Evolutionary conservation across 1,284 basidiomycete genomes (phyloP).

Genomic region (Mycosarcoma maydis): DNA sequence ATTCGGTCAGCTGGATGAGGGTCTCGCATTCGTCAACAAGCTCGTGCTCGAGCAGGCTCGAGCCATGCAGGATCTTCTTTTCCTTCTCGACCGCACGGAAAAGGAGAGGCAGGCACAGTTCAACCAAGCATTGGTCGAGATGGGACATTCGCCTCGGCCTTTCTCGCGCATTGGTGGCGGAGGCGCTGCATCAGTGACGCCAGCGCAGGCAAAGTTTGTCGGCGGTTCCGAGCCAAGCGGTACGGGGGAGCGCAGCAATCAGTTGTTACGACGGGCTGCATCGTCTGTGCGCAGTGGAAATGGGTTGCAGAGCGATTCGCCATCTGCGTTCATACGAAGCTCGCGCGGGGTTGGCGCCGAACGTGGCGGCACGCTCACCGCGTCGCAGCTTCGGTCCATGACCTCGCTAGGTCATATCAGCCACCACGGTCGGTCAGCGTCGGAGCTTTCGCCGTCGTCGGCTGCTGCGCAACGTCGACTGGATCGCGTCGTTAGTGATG

Average conservation of each 20-base stretch:
- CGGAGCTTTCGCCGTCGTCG: conserved; percentile 39
- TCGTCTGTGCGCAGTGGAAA: conserved; percentile 23
- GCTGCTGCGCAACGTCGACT: conserved; percentile 26
- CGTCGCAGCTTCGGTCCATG: conserved; percentile 42
- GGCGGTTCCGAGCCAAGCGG: neutral
- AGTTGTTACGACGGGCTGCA: conserved; percentile 17
- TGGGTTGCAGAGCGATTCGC: conserved; percentile 16
- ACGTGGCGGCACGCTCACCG: conserved; percentile 25
- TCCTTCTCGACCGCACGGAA: conserved; percentile 39
- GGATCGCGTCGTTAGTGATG: conserved; percentile 4
- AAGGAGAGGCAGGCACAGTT: conserved; percentile 47
- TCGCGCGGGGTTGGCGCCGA: conserved; percentile 14
- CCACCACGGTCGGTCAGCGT: conserved; percentile 33
- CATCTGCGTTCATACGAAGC: conserved; percentile 12
- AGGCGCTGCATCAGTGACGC: conserved; percentile 1
- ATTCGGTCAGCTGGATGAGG: conserved; percentile 44
- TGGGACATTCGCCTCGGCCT: conserved; percentile 34
- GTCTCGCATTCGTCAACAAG: conserved; percentile 43
- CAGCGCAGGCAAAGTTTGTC: neutral
- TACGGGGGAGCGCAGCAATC: conserved; percentile 15
- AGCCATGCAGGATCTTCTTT: conserved; percentile 42
- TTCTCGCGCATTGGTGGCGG: conserved; percentile 31
- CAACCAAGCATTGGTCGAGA: conserved; percentile 37
- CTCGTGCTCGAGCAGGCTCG: conserved; percentile 44
- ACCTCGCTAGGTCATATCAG: conserved; percentile 37